These are phyloP conservation scores for Verticillium zaregamsianum DNA, from an alignment of 2,329 filamentous ascomycete species.

Conservation along the genomic window DNA sequence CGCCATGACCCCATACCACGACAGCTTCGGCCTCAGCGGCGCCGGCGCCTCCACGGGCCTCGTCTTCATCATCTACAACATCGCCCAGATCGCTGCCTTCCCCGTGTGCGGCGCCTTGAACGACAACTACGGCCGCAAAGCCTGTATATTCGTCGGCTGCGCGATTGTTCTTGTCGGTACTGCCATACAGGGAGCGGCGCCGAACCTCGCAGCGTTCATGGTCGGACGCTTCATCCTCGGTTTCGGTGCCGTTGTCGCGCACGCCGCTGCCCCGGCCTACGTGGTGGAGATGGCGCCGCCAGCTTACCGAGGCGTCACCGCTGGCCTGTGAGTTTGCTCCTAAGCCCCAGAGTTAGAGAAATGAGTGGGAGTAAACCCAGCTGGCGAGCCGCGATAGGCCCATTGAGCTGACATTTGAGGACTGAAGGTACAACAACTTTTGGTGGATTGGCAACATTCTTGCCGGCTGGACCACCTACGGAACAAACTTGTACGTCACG, in stretches of 20 bases:
- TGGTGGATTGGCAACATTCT: too few relatives aligned
- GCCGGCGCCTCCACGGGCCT: conserved; percentile 33
- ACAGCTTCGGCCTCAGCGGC: conserved; percentile 41
- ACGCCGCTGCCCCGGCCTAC: conserved; percentile 56
- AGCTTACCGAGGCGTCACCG: conserved; percentile 53
- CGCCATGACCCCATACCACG: conserved; percentile 46
- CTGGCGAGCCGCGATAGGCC: too few relatives aligned
- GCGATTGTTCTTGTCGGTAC: conserved; percentile 39
- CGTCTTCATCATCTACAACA: conserved; percentile 15
- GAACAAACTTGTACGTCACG: too few relatives aligned
- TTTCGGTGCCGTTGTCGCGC: conserved; percentile 54
- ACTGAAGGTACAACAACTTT: too few relatives aligned
- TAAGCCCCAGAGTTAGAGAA: too few relatives aligned
- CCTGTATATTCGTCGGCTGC: conserved; percentile 52
- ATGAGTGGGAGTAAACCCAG: too few relatives aligned
- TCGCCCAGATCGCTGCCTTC: conserved; percentile 13
- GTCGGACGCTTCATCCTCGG: conserved; percentile 31
- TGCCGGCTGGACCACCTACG: too few relatives aligned
- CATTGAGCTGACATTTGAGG: too few relatives aligned
- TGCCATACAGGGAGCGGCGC: conserved; percentile 18
- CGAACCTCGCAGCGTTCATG: conserved; percentile 40
- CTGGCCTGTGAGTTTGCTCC: too few relatives aligned
- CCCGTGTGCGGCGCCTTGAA: conserved; percentile 5
- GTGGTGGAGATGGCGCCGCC: conserved; percentile 60
- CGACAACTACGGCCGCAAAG: conserved; percentile 37